phyloP scores from a whole-genome alignment of 768 basidiomycete species.

The Podaxis pistillaris region DNA sequence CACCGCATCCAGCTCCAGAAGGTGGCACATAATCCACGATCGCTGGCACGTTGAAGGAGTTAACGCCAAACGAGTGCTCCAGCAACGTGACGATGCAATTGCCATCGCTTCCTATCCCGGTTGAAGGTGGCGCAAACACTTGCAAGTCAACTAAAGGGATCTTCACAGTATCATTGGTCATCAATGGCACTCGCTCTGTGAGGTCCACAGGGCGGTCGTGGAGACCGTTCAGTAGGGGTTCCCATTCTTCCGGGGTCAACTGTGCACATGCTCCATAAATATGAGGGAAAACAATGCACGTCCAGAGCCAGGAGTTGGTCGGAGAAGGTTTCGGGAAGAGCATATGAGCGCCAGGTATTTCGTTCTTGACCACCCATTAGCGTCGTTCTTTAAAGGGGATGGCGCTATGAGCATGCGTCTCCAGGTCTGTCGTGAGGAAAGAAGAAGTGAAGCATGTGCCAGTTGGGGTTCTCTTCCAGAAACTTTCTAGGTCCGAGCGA shows the following conservation, averaged over 20 bases:
- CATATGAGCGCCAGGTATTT: too few relatives aligned
- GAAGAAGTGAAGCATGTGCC: not conserved
- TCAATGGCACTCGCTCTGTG: conserved; percentile 17
- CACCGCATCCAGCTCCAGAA: conserved; percentile 28
- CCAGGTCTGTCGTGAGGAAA: not conserved
- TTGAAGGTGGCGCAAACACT: conserved; percentile 27
- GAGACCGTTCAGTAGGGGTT: not conserved
- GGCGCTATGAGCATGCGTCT: not conserved
- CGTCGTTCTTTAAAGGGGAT: too few relatives aligned
- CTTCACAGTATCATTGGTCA: conserved; percentile 16
- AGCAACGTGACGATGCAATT: conserved; percentile 26
- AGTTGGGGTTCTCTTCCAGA: not conserved
- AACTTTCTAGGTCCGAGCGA: not conserved
- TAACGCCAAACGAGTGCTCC: conserved; percentile 29
- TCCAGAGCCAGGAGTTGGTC: too few relatives aligned
- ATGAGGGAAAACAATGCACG: too few relatives aligned
- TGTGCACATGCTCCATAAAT: not conserved
- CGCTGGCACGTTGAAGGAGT: conserved; percentile 27
- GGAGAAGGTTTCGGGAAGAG: too few relatives aligned
- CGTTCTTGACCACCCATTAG: too few relatives aligned
- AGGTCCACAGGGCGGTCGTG: not conserved
- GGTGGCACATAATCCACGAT: conserved; percentile 43
- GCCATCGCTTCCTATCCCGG: not conserved
- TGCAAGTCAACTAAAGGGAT: conserved; percentile 28
- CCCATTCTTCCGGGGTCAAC: not conserved